Conservation (phyloP, 768 basidiomycete genomes). For the Boletus patriciae region DNA sequence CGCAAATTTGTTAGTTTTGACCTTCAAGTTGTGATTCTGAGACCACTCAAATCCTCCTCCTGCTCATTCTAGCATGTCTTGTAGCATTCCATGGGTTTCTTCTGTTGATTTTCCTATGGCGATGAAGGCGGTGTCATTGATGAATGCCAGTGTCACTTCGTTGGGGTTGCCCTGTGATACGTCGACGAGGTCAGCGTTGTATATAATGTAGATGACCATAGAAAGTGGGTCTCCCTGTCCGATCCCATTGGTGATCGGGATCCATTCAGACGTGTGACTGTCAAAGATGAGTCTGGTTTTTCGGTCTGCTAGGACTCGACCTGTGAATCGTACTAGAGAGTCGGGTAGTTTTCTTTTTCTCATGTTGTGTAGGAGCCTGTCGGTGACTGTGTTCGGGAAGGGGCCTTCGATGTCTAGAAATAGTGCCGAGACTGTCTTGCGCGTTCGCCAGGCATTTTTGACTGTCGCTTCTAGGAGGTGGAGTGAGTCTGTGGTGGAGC, state of each 20-base stretch:
- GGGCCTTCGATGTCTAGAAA: background rate
- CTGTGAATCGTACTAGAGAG: constrained; percentile 4
- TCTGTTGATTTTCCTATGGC: constrained; percentile 25
- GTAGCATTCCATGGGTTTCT: constrained; percentile 17
- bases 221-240: constrained; percentile 37
- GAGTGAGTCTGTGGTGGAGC: background rate
- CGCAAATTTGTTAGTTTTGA: constrained; percentile 22
- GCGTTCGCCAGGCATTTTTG: background rate
- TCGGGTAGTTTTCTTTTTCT: background rate
- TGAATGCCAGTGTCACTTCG: constrained; percentile 29
- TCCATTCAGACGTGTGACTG: constrained; percentile 17
- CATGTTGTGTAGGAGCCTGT: background rate
- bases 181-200: constrained; percentile 28
- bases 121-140: constrained; percentile 31
- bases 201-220: constrained; percentile 32
- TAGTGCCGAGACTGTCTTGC: too few relatives aligned
- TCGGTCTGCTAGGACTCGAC: background rate
- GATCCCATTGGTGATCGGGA: constrained; percentile 22
- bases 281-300: constrained; percentile 20
- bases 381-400: background rate
- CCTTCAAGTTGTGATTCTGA: constrained; percentile 18
- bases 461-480: background rate
- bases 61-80: constrained; percentile 25
- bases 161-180: background rate
- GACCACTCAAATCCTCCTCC: constrained; percentile 22